A percentile compares a stretch with the other conserved stretches of the same genome.
These are phyloP conservation scores for Plasmodium yoelii DNA, from an alignment of 169 alveolate genomes.

Conservation along the genomic window DNA sequence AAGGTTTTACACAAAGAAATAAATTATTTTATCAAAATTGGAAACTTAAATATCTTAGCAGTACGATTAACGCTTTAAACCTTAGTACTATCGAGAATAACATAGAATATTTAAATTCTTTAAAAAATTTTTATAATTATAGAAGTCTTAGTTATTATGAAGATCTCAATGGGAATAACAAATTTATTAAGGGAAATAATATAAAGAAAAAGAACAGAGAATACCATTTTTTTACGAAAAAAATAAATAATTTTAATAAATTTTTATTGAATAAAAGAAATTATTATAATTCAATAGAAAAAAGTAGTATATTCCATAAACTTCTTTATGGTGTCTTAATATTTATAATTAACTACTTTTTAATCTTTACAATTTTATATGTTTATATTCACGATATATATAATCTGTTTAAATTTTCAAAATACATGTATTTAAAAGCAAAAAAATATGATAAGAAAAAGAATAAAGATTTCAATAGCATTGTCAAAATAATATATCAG, in stretches of 20 bases:
- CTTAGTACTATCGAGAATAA: neutral
- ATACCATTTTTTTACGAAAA: conserved; percentile 29
- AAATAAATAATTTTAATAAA: conserved; percentile 33
- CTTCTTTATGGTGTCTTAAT: conserved; percentile 6
- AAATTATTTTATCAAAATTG: too few species aligned
- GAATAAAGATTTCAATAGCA: conserved; percentile 41
- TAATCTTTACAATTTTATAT: conserved; percentile 44
- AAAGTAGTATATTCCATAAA: conserved; percentile 3
- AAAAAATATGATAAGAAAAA: conserved; percentile 56
- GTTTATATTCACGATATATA: conserved; percentile 48
- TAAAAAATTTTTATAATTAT: conserved; percentile 5
- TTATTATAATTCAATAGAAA: conserved; percentile 25
- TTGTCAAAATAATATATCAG: conserved; percentile 57
- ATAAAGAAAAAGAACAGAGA: conserved; percentile 42
- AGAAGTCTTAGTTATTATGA: neutral
- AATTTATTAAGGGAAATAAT: neutral
- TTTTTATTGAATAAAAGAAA: conserved; percentile 39
- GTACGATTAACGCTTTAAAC: neutral
- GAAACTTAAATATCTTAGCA: neutral
- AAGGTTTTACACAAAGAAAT: too few species aligned
- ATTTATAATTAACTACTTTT: conserved; percentile 25
- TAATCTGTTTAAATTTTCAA: conserved; percentile 28
- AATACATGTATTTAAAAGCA: conserved; percentile 43
- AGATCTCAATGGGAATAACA: conserved; percentile 7
- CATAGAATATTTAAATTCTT: too few species aligned